phyloP scores from a whole-genome alignment of 2,329 filamentous ascomycete genomes.

The Arthrobotrys sinensis region DNA sequence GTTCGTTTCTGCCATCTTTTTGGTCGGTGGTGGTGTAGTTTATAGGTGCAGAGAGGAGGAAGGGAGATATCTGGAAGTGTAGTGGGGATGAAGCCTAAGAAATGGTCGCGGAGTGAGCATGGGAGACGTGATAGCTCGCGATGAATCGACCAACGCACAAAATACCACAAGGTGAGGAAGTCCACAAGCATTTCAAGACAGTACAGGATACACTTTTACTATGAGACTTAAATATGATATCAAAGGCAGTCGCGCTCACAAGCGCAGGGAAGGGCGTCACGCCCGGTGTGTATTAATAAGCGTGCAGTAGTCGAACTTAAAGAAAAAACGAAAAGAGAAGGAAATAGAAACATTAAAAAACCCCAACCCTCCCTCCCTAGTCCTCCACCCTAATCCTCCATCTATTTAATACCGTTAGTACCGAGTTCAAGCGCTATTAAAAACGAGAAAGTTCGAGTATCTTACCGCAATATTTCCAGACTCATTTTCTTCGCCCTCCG shows the following conservation, averaged over 20 bases:
- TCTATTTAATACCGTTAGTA: neutral
- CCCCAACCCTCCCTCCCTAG: too few species aligned
- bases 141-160: constrained; percentile 21
- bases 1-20: constrained; percentile 51
- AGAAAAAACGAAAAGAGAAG: neutral
- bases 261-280: neutral
- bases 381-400: neutral
- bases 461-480: neutral
- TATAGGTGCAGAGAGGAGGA: neutral
- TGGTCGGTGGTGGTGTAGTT: neutral
- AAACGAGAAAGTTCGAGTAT: neutral
- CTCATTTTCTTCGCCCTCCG: neutral
- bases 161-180: constrained; percentile 16
- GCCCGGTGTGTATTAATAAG: neutral
- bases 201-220: neutral
- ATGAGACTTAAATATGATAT: too few species aligned
- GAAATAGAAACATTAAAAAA: too few species aligned
- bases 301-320: neutral
- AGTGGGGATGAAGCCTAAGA: neutral
- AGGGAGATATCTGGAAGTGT: neutral
- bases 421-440: neutral
- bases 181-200: too few species aligned
- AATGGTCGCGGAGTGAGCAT: neutral
- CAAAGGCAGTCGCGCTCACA: too few species aligned
- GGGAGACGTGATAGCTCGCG: constrained; percentile 36